Percentiles rank a stretch among this genome's conserved stretches.
phyloP scores from a whole-genome alignment of 1,284 basidiomycete genomes.

The Phellinidium pouzarii region DNA sequence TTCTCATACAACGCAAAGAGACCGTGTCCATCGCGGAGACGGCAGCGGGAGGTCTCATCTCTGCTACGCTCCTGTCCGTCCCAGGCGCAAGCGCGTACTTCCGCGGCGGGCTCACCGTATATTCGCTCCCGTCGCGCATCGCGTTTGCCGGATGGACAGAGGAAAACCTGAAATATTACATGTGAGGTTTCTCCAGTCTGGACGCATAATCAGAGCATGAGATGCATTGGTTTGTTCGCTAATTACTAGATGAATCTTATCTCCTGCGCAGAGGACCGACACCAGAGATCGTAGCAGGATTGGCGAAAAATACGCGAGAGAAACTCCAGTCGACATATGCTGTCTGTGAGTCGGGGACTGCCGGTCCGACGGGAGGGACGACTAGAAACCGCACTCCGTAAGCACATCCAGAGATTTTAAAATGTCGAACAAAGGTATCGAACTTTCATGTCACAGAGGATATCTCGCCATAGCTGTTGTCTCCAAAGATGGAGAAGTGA shows the following conservation, averaged over 20 bases:
- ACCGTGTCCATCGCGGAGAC: conserved; percentile 25
- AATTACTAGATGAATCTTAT: not conserved
- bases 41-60: conserved; percentile 24
- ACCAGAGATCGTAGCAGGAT: conserved; percentile 20
- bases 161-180: conserved; percentile 20
- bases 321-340: conserved; percentile 21
- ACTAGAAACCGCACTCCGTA: conserved; percentile 9
- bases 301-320: conserved; percentile 20
- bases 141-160: conserved; percentile 24
- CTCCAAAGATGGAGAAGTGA: conserved; percentile 19
- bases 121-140: conserved; percentile 21
- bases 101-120: conserved; percentile 22
- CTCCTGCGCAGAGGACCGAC: conserved; percentile 21
- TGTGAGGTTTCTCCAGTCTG: conserved; percentile 14
- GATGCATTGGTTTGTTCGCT: not conserved
- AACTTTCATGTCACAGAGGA: conserved; percentile 11
- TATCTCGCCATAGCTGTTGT: conserved; percentile 22
- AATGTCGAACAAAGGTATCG: not conserved
- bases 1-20: conserved; percentile 19
- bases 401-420: conserved; percentile 4
- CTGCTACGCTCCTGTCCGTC: conserved; percentile 22
- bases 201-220: not conserved
- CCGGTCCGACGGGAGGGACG: conserved; percentile 21
- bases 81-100: conserved; percentile 24
- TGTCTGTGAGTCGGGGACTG: conserved; percentile 23